phyloP scores from a whole-genome alignment of 2,329 filamentous ascomycete species.

The Chaetomiaceae sp. region DNA sequence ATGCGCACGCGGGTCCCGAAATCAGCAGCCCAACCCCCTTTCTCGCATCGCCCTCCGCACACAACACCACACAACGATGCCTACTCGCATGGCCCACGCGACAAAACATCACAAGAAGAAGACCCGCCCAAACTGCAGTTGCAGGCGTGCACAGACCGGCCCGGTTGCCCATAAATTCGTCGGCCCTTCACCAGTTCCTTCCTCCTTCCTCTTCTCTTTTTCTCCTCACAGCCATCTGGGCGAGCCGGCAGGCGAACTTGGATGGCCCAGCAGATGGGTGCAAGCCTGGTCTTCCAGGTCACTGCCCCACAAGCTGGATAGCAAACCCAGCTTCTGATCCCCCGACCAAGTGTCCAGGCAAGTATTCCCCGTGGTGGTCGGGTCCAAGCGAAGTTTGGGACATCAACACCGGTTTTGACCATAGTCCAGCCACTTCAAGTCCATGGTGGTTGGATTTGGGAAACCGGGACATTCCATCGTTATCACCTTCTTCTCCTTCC shows the following conservation, averaged over 20 bases:
- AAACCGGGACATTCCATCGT: background rate
- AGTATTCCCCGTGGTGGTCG: background rate
- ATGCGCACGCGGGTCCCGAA: background rate
- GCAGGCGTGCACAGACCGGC: constrained; percentile 14
- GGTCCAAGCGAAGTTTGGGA: background rate
- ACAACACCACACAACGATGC: background rate
- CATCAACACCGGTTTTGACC: background rate
- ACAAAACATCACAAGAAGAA: background rate
- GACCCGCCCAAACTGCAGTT: background rate
- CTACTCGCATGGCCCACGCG: background rate
- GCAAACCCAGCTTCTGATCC: background rate
- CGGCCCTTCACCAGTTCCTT: background rate
- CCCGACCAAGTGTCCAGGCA: background rate
- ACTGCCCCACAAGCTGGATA: background rate
- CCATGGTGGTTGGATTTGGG: background rate
- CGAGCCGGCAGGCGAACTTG: background rate
- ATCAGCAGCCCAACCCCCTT: background rate
- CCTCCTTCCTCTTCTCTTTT: background rate
- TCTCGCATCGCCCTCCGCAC: background rate
- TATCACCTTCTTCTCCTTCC: background rate
- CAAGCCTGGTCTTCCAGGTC: constrained; percentile 2
- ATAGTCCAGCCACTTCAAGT: background rate
- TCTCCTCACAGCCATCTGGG: background rate
- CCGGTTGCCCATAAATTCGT: background rate
- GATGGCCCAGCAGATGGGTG: background rate